Percentiles rank a stretch among this genome's conserved stretches.
These are phyloP conservation scores for Sinapis alba DNA, from an alignment of 441 rosid species.

Conservation along the genomic window DNA sequence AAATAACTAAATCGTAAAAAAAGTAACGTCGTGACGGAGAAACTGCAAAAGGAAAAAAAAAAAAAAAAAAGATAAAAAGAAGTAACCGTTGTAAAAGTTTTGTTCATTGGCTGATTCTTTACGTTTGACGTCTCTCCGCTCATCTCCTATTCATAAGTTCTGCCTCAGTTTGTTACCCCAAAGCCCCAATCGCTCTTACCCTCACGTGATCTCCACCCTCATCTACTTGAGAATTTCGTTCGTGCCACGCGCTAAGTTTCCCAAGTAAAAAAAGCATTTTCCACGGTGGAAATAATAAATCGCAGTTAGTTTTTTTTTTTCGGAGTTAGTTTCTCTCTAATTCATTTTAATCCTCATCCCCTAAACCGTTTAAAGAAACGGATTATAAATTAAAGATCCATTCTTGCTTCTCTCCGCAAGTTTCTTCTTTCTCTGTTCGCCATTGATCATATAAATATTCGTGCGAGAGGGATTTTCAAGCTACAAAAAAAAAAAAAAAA, in stretches of 20 bases:
- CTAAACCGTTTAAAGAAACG: not conserved
- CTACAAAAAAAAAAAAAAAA: not conserved
- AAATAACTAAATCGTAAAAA: not conserved
- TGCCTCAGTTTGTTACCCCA: slow-evolving; percentile 11
- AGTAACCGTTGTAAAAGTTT: slow-evolving; percentile 26
- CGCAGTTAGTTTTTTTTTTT: slow-evolving; percentile 1
- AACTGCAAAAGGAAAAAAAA: not conserved
- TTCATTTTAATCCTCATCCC: slow-evolving; percentile 14
- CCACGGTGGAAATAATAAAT: slow-evolving; percentile 9
- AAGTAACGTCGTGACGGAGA: not conserved
- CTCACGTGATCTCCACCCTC: not conserved
- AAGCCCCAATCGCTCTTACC: not conserved
- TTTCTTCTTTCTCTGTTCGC: not conserved
- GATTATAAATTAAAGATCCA: not conserved
- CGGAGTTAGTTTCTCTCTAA: slow-evolving; percentile 2
- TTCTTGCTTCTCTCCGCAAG: not conserved
- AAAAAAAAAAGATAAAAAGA: not conserved
- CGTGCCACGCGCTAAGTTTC: not conserved
- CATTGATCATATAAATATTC: not conserved
- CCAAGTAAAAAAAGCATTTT: slow-evolving; percentile 1
- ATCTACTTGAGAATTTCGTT: not conserved
- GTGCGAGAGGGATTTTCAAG: not conserved
- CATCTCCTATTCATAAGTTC: slow-evolving; percentile 1
- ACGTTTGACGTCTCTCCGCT: slow-evolving; percentile 26
- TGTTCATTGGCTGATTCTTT: slow-evolving; percentile 16